phyloP scores from a whole-genome alignment of 805 yeast species.

The Candida mattraensis region DNA sequence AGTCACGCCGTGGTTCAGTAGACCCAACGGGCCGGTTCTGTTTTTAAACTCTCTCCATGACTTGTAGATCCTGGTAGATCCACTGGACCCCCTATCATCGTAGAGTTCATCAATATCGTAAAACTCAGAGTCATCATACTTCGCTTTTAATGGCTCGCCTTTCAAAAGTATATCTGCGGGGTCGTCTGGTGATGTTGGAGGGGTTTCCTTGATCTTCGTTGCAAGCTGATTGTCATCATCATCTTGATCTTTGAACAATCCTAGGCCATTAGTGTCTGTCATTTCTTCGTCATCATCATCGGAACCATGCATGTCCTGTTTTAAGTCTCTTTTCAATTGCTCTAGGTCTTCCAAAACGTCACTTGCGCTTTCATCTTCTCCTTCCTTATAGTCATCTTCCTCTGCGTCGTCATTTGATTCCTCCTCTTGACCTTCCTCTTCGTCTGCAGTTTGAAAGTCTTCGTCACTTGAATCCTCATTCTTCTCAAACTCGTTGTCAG shows the following conservation, averaged over 20 bases:
- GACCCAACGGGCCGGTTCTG: slow-evolving; percentile 64
- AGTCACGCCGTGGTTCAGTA: slow-evolving; percentile 90
- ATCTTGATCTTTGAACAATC: slow-evolving; percentile 12
- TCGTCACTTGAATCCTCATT: slow-evolving; percentile 29
- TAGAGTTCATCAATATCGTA: slow-evolving; percentile 57
- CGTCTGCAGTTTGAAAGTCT: slow-evolving; percentile 34
- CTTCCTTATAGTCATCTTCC: slow-evolving; percentile 11
- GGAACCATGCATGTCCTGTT: slow-evolving; percentile 33
- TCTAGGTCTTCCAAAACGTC: slow-evolving; percentile 20
- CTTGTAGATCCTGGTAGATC: slow-evolving; percentile 59
- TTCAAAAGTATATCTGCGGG: slow-evolving; percentile 16
- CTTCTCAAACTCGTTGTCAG: slow-evolving; percentile 13
- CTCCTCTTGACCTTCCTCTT: slow-evolving; percentile 17
- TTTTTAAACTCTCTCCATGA: slow-evolving; percentile 62
- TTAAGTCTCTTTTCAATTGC: slow-evolving; percentile 29
- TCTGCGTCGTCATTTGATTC: slow-evolving; percentile 9
- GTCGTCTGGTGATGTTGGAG: slow-evolving; percentile 39
- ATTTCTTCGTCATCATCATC: slow-evolving; percentile 30
- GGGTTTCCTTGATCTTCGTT: slow-evolving; percentile 24
- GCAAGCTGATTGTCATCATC: slow-evolving; percentile 21
- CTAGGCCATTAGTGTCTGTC: slow-evolving; percentile 5
- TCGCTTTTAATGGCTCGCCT: slow-evolving; percentile 19
- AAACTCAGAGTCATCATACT: slow-evolving; percentile 39
- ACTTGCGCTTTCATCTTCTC: slow-evolving; percentile 7
- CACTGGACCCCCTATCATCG: slow-evolving; percentile 64